Conservation (phyloP, 2,329 filamentous ascomycete genomes). For the Nigrospora osmanthi region DNA sequence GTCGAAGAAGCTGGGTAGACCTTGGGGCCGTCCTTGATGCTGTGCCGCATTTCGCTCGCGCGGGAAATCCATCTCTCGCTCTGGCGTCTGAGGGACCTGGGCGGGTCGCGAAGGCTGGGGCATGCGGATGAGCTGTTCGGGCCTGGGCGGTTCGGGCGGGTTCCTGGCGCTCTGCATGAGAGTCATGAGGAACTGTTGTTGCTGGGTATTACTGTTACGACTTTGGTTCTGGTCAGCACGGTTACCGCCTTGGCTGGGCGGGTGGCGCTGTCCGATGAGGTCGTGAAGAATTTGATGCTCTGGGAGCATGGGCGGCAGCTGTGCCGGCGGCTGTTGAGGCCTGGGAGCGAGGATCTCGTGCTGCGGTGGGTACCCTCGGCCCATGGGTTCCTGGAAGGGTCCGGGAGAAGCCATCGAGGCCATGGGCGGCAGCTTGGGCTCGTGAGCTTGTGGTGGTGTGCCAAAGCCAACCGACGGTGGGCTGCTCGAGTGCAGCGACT, state of each 20-base stretch:
- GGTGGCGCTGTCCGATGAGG: slow-evolving; percentile 51
- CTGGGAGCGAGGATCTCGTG: slow-evolving; percentile 48
- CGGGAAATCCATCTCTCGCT: slow-evolving; percentile 40
- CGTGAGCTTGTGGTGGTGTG: slow-evolving; percentile 17
- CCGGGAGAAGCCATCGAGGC: slow-evolving; percentile 37
- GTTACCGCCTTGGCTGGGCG: slow-evolving; percentile 9
- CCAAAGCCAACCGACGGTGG: slow-evolving; percentile 32
- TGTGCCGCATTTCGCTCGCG: slow-evolving; percentile 28
- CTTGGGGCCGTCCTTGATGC: slow-evolving; percentile 22
- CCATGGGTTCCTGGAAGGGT: slow-evolving; percentile 33
- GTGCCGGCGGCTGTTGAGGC: slow-evolving; percentile 29
- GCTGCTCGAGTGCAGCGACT: slow-evolving; percentile 32
- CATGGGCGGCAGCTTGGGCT: slow-evolving; percentile 24
- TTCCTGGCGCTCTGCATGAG: slow-evolving; percentile 60
- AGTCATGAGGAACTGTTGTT: slow-evolving; percentile 79
- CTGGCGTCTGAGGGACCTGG: slow-evolving; percentile 35
- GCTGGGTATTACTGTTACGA: slow-evolving; percentile 44
- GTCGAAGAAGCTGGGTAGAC: slow-evolving; percentile 45
- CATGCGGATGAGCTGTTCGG: slow-evolving; percentile 46
- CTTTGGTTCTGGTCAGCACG: slow-evolving; percentile 35
- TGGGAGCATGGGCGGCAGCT: slow-evolving; percentile 38
- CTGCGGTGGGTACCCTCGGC: slow-evolving; percentile 16
- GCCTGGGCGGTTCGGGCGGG: slow-evolving; percentile 39
- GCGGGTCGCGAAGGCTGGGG: slow-evolving; percentile 43
- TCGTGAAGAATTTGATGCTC: slow-evolving; percentile 54